Evolutionary conservation across 441 rosid species (phyloP).

Genomic region (Pelargonium cotyledonis): DNA sequence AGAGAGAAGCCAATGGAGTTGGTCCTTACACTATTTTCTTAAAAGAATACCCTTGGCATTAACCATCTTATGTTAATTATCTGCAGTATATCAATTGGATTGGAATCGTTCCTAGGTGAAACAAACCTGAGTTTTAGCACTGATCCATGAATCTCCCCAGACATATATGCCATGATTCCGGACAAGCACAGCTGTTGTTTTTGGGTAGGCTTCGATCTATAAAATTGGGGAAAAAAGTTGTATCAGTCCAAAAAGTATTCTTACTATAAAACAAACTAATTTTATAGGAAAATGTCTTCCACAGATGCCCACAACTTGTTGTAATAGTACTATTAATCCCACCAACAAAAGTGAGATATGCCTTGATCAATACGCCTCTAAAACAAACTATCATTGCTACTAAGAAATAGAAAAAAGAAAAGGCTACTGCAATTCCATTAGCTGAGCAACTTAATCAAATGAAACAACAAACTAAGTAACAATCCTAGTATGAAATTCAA

Average conservation of each 20-base stretch:
- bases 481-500: no score
- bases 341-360: not conserved
- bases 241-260: conserved; percentile 3
- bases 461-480: not conserved
- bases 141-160: conserved; percentile 99
- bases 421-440: not conserved
- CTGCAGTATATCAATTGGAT: conserved; percentile 9
- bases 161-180: conserved; percentile 88
- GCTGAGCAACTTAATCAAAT: not conserved
- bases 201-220: conserved; percentile 86
- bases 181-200: conserved; percentile 91
- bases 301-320: no score
- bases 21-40: not conserved
- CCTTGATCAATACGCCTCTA: not conserved
- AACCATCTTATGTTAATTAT: not conserved
- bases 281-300: no score
- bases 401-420: not conserved
- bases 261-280: not conserved
- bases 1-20: not conserved
- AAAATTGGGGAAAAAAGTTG: conserved; percentile 9
- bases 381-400: not conserved
- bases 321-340: no score
- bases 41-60: not conserved
- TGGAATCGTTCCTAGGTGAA: conserved; percentile 13
- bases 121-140: conserved; percentile 94